A percentile compares a stretch with the other conserved stretches of the same genome.
phyloP scores from a whole-genome alignment of 257 asterid genomes.

The Nicotiana noctiflora region DNA sequence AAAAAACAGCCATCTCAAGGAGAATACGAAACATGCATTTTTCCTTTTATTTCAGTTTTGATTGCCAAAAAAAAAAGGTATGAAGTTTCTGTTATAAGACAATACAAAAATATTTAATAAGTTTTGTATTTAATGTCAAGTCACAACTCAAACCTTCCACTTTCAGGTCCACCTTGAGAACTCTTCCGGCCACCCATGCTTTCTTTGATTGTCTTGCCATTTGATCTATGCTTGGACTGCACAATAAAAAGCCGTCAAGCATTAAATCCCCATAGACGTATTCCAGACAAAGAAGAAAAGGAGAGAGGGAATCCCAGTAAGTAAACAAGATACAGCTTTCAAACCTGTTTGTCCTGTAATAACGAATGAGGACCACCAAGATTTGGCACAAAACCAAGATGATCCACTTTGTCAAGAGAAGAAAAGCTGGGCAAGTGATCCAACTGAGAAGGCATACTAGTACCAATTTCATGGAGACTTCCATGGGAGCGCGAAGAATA shows the following conservation, averaged over 20 bases:
- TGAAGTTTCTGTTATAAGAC: background rate
- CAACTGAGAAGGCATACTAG: constrained; percentile 10
- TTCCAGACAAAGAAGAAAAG: background rate
- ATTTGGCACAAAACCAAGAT: constrained; percentile 29
- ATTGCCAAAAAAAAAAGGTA: background rate
- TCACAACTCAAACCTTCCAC: constrained; percentile 19
- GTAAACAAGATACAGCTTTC: background rate
- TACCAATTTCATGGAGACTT: constrained; percentile 19
- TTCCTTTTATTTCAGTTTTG: background rate
- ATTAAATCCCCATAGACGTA: background rate
- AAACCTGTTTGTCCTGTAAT: constrained; percentile 27
- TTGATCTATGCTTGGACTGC: constrained; percentile 22
- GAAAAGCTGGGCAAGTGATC: constrained; percentile 20
- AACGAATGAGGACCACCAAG: constrained; percentile 15
- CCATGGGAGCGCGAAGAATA: constrained; percentile 11
- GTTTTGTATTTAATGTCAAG: background rate
- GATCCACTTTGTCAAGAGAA: constrained; percentile 23
- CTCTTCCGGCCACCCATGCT: constrained; percentile 10
- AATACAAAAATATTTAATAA: background rate
- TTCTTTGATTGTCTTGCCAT: constrained; percentile 11
- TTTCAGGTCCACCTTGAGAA: constrained; percentile 17
- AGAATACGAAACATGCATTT: background rate
- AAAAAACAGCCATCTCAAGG: too few relatives aligned
- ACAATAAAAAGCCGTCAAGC: background rate
- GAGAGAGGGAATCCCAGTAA: background rate